Evolutionary conservation across 352 stramenopile species (phyloP).

Genomic region (Pythium insidiosum): DNA sequence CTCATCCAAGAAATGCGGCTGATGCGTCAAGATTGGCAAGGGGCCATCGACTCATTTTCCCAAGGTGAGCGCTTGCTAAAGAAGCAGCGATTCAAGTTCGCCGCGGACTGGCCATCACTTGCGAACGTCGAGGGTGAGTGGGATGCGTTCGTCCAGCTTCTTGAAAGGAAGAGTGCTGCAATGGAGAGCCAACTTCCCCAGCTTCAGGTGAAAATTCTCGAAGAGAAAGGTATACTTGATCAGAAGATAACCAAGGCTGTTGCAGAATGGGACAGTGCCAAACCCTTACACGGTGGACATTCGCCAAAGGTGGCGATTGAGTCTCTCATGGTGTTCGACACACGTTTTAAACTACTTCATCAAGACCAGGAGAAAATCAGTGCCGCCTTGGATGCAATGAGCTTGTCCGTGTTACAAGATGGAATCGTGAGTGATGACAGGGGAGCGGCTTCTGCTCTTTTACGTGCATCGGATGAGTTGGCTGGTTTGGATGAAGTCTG

Average conservation of each 20-base stretch:
- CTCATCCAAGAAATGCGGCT: constrained; percentile 86
- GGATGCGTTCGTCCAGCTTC: constrained; percentile 89
- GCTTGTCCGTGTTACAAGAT: constrained; percentile 57
- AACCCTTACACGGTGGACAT: constrained; percentile 69
- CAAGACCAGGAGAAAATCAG: constrained; percentile 94
- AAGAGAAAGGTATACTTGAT: constrained; percentile 90
- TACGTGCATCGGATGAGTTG: constrained; percentile 87
- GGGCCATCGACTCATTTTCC: constrained; percentile 85
- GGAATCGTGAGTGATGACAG: constrained; percentile 67
- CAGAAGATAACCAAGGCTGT: constrained; percentile 75
- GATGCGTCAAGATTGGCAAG: constrained; percentile 64
- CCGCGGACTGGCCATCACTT: constrained; percentile 94
- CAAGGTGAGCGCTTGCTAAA: constrained; percentile 94
- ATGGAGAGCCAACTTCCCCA: constrained; percentile 98
- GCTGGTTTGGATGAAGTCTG: constrained; percentile 97
- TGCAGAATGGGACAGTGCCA: constrained; percentile 70
- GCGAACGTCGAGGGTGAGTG: constrained; percentile 95
- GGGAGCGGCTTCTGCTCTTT: constrained; percentile 51
- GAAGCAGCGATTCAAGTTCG: constrained; percentile 94
- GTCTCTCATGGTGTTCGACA: constrained; percentile 79
- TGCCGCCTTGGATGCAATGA: constrained; percentile 94
- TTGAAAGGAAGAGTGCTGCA: constrained; percentile 81
- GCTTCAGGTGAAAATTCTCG: constrained; percentile 95
- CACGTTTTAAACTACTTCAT: constrained; percentile 70
- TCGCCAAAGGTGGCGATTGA: constrained; percentile 69